Evolutionary conservation across 352 stramenopile species (phyloP).

Genomic region (Phytophthora citricola): DNA sequence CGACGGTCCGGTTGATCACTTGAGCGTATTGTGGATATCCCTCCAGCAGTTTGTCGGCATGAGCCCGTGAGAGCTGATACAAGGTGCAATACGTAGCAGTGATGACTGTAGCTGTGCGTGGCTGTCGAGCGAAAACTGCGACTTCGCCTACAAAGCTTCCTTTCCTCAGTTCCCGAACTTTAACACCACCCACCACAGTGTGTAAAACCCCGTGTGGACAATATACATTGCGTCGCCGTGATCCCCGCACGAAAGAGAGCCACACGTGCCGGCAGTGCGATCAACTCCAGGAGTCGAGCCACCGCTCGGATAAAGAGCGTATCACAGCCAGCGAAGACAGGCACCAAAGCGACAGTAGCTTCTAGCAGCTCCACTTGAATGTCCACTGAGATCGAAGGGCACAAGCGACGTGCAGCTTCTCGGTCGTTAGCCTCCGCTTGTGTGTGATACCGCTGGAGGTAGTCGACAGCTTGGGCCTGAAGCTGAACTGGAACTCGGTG

Average conservation of each 20-base stretch:
- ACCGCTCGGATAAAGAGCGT: constrained; percentile 66
- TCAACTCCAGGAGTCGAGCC: constrained; percentile 60
- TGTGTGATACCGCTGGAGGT: constrained; percentile 73
- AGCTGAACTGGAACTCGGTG: constrained; percentile 62
- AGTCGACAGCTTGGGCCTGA: constrained; percentile 63
- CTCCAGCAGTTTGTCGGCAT: constrained; percentile 62
- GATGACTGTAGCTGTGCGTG: constrained; percentile 67
- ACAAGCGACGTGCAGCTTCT: constrained; percentile 62
- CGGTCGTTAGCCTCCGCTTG: constrained; percentile 69
- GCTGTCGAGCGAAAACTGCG: constrained; percentile 66
- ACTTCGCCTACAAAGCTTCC: constrained; percentile 74
- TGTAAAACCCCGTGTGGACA: constrained; percentile 66
- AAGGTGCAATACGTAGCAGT: constrained; percentile 73
- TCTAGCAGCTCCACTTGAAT: constrained; percentile 75
- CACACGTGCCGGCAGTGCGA: constrained; percentile 60
- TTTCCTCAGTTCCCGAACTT: constrained; percentile 74
- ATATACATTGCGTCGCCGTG: constrained; percentile 81
- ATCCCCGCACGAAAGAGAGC: constrained; percentile 62
- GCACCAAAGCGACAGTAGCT: constrained; percentile 55
- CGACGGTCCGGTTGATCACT: constrained; percentile 50
- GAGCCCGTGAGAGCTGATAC: constrained; percentile 56
- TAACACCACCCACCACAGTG: constrained; percentile 63
- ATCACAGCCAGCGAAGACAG: constrained; percentile 68
- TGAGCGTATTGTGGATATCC: constrained; percentile 56
- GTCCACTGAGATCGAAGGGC: constrained; percentile 72